Evolutionary conservation across 345 rosid genomes (phyloP), one percentile per base, ranked within the genome.

Genomic region (Moricandia moricandioides): DNA sequence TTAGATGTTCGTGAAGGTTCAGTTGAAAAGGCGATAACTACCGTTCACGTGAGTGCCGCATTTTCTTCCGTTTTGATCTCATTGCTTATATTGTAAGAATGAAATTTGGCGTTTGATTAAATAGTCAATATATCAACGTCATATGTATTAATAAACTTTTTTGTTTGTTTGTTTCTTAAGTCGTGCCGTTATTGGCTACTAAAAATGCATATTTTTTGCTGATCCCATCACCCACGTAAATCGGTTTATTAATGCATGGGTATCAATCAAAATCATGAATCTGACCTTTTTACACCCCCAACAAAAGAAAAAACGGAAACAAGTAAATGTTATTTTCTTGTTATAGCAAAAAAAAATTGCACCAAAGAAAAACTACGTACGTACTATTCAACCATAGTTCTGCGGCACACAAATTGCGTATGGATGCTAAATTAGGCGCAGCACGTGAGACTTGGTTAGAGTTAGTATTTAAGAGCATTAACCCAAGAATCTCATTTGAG

Each of bases 11-110:
- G 14, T 64, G 75, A 56, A 70, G 29, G 66, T 77, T 63, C 54
- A 24, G 62, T 31, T 70, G 61, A 43, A 59, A 24, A 45, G 26
- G 45, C 13, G 66, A 77, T 65, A 70, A 77, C 72, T 33, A 77
- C 62, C 26, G 2, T 58, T 77, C 76, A 77, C 72, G 80, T 77
- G 80, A 71, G 67, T 71, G 72, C 76, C 80, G 76, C 72, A 70
- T 8, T 57, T 40, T 49, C 24, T 49, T 16, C 55, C 55, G 24
- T 70, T 17, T 64, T 77, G 27, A 7, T 33, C 65, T 40, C 80
- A 40, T 70, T 76, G 58, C 14, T 69, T 64, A 21, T 56, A 31
- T 14, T 57, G 12, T 8, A 43, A 40, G 8, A 27, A 52, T 26
- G 4, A 62, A 62, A 12, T 62, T 56, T 77, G 62, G 57, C 16